Evolutionary conservation across 2,329 filamentous ascomycete genomes (phyloP).

Genomic region (Knoxdaviesia proteae): DNA sequence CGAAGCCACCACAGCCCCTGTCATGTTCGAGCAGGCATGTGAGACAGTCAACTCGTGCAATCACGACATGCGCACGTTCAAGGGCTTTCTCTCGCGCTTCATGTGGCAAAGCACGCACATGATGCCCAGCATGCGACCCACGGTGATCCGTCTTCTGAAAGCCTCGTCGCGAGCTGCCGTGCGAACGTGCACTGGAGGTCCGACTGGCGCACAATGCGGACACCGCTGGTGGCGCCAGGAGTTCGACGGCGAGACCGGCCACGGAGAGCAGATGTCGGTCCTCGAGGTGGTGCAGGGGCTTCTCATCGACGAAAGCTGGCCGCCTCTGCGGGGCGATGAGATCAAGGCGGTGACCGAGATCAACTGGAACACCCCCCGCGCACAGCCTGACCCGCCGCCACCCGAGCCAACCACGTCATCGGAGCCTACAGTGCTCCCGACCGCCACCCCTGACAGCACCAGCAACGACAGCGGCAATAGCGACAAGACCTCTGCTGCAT

Average conservation of each 20-base stretch:
- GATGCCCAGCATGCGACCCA: constrained; percentile 28
- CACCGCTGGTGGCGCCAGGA: constrained; percentile 38
- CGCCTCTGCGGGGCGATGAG: constrained; percentile 25
- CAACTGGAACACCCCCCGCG: constrained; percentile 4
- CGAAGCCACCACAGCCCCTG: constrained; percentile 23
- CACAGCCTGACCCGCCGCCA: no score
- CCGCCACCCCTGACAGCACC: no score
- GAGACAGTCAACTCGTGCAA: constrained; percentile 36
- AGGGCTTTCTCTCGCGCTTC: constrained; percentile 44
- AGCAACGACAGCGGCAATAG: no score
- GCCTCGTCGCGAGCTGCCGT: constrained; percentile 34
- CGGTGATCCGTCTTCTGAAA: constrained; percentile 26
- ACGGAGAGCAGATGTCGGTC: constrained; percentile 45
- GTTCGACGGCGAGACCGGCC: constrained; percentile 31
- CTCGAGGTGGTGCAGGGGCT: constrained; percentile 42
- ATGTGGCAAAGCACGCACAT: constrained; percentile 37
- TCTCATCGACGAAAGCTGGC: constrained; percentile 19
- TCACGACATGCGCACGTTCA: constrained; percentile 45
- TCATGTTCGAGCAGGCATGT: constrained; percentile 49
- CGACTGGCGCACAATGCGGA: constrained; percentile 32
- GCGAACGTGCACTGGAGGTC: constrained; percentile 33
- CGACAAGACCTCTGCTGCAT: no score
- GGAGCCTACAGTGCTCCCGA: no score
- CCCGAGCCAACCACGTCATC: no score
- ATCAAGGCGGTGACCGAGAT: constrained; percentile 22